phyloP scores from a whole-genome alignment of 2,329 filamentous ascomycete species.

The Alternaria conjuncta region DNA sequence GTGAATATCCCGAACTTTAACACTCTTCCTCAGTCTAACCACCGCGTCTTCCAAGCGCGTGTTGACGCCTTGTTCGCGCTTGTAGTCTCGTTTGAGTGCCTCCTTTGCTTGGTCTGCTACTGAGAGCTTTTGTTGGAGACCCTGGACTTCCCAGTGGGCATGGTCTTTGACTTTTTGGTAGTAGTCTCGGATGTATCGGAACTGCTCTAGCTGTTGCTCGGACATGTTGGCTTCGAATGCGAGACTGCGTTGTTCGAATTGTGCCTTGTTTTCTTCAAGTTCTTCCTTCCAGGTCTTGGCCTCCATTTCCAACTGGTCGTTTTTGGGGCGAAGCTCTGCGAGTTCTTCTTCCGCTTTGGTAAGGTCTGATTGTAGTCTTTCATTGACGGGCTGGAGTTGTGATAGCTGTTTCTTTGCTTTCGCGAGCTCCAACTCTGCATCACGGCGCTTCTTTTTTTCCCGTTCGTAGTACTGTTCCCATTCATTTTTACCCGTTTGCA shows the following conservation, averaged over 20 bases:
- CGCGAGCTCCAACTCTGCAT: not conserved
- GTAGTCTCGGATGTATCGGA: constrained; percentile 17
- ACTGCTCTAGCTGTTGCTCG: constrained; percentile 1
- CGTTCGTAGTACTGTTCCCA: not conserved
- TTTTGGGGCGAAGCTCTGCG: not conserved
- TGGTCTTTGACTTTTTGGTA: constrained; percentile 8
- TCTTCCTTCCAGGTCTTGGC: constrained; percentile 4
- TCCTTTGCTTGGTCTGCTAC: constrained; percentile 1
- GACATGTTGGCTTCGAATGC: constrained; percentile 2
- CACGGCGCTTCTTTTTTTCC: not conserved
- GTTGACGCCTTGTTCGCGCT: constrained; percentile 1
- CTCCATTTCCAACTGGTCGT: not conserved
- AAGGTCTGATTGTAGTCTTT: constrained; percentile 1
- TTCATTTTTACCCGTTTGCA: not conserved
- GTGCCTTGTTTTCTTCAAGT: not conserved
- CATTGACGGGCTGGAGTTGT: not conserved
- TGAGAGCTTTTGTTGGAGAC: constrained; percentile 7
- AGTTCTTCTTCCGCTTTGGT: not conserved
- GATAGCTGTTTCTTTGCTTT: not conserved
- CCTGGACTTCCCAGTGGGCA: constrained; percentile 6
- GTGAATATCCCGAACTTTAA: not conserved
- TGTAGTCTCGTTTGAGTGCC: not conserved
- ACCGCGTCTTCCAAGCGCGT: not conserved
- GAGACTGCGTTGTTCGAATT: not conserved
- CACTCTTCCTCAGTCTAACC: not conserved